A percentile compares a stretch with the other conserved stretches of the same genome.
These are phyloP conservation scores for Aureoboletus auriporus DNA, from an alignment of 768 basidiomycete species.

Conservation along the genomic window DNA sequence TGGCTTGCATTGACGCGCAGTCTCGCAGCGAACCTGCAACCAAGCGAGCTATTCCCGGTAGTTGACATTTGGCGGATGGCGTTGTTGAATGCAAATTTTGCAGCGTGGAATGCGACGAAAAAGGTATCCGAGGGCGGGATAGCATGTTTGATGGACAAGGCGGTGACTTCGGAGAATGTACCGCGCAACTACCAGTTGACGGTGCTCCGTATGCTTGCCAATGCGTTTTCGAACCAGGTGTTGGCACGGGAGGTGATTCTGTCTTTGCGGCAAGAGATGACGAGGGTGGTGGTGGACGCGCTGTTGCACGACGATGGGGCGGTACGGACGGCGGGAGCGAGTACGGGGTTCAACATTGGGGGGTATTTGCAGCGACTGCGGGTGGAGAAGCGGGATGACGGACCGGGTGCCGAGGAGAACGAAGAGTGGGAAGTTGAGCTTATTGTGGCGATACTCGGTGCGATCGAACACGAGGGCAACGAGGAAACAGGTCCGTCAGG, in stretches of 20 bases:
- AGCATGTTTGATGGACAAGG: slow-evolving; percentile 43
- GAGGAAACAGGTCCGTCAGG: slow-evolving; percentile 74
- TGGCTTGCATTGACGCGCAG: slow-evolving; percentile 48
- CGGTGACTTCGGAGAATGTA: slow-evolving; percentile 28
- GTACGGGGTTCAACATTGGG: slow-evolving; percentile 73
- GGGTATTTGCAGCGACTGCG: slow-evolving; percentile 61
- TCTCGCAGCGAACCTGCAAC: slow-evolving; percentile 44
- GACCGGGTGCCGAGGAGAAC: slow-evolving; percentile 46
- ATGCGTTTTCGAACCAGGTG: slow-evolving; percentile 50
- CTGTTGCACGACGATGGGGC: slow-evolving; percentile 63
- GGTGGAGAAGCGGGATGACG: slow-evolving; percentile 38
- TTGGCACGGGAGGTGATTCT: slow-evolving; percentile 41
- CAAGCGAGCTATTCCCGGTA: slow-evolving; percentile 68
- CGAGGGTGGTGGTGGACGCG: slow-evolving; percentile 57
- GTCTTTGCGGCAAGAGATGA: slow-evolving; percentile 34
- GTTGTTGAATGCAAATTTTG: slow-evolving; percentile 58
- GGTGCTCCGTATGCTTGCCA: slow-evolving; percentile 62
- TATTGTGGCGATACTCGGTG: slow-evolving; percentile 78
- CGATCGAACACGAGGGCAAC: slow-evolving; percentile 63
- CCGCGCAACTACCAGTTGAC: slow-evolving; percentile 62
- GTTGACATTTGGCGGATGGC: slow-evolving; percentile 82
- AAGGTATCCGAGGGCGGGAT: slow-evolving; percentile 39
- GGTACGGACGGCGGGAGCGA: slow-evolving; percentile 78
- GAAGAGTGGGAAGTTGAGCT: slow-evolving; percentile 89
- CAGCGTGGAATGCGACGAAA: slow-evolving; percentile 43